Evolutionary conservation across 768 basidiomycete genomes (phyloP), one percentile per base, ranked within the genome.

Genomic region (Lactifluus subvellereus): DNA sequence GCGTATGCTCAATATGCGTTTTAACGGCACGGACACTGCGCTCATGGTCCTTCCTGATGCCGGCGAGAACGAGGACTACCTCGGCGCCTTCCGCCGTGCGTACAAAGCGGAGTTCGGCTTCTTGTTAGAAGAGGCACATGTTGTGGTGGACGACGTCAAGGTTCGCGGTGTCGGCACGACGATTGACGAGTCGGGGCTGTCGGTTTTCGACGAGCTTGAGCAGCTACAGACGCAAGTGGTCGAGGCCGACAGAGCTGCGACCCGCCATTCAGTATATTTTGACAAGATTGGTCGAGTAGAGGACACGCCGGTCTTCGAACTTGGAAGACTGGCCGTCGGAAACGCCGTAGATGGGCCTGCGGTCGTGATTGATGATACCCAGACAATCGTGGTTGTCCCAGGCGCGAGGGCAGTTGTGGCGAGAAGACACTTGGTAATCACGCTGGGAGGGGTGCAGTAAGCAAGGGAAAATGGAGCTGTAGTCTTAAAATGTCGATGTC

Each of bases 21-120:
- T 94, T 67, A 89, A 94, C 54, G 94, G 94, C 3, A 94, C 91
- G 0, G 94, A 96, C 74, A 98, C 96, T 0, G 83, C 94, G 16
- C 73, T 98, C 67, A 96, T 98, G 92, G 83, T 94, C 11, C 76
- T 92, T 13, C 84, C 88, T 0, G 59, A 57, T 0, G 80, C 51
- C 2, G 37, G 86, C 67, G 85, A 80, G 27, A 68, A 77, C 14
- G 85, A 87, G 65, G 88, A 94, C 72, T 94, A 89, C 71, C 86
- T 86, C 67, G 80, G 78, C 2, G 90, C 87, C 10, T 98, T 97
- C 78, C 85, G 83, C 71, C 76, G 84, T 55, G 80, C 82, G 48
- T 94, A 97, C 77, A 91, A 85, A 75, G 74, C 85, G 27, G 91
- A 94, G 73, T 96, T 97, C 70, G 95, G 95, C 10, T 97, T 98